Evolutionary conservation across 2,329 filamentous ascomycete genomes (phyloP).

Genomic region (Cryphonectria nitschkei): DNA sequence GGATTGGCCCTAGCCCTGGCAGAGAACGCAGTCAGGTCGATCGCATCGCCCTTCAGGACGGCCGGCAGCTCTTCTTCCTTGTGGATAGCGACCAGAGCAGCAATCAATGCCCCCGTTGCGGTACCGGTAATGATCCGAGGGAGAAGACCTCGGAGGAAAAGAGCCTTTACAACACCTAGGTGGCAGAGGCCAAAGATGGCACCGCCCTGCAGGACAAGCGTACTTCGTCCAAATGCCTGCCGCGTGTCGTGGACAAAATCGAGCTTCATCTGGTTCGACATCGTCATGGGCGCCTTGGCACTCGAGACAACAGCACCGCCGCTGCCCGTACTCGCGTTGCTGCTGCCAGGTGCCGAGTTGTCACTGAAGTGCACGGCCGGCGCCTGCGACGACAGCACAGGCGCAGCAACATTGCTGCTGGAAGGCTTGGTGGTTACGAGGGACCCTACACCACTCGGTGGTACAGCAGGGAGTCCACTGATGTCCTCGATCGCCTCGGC

Average conservation of each 20-base stretch:
- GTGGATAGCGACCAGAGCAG: slow-evolving; percentile 84
- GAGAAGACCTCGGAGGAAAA: slow-evolving; percentile 78
- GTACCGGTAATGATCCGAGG: slow-evolving; percentile 92
- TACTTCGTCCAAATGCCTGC: slow-evolving; percentile 85
- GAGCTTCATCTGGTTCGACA: slow-evolving; percentile 59
- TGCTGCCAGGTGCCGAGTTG: slow-evolving; percentile 21
- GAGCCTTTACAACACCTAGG: slow-evolving; percentile 84
- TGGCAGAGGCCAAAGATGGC: slow-evolving; percentile 92
- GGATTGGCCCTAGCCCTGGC: slow-evolving; percentile 36
- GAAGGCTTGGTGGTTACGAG: slow-evolving; percentile 3
- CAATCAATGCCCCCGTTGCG: slow-evolving; percentile 86
- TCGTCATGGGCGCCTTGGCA: slow-evolving; percentile 27
- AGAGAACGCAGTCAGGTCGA: slow-evolving; percentile 81
- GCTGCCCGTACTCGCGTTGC: slow-evolving; percentile 16
- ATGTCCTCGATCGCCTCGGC: slow-evolving; percentile 82
- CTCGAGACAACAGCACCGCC: slow-evolving; percentile 8
- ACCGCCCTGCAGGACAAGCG: slow-evolving; percentile 84
- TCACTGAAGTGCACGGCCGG: slow-evolving; percentile 28
- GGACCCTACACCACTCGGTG: slow-evolving; percentile 21
- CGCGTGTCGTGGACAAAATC: slow-evolving; percentile 86
- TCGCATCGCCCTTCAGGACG: slow-evolving; percentile 77
- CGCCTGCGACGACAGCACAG: neutral
- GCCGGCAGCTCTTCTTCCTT: slow-evolving; percentile 81
- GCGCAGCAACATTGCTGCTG: neutral
- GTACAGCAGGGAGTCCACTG: slow-evolving; percentile 56